Conservation (phyloP, 805 yeast genomes). For the Myxozyma neglecta region DNA sequence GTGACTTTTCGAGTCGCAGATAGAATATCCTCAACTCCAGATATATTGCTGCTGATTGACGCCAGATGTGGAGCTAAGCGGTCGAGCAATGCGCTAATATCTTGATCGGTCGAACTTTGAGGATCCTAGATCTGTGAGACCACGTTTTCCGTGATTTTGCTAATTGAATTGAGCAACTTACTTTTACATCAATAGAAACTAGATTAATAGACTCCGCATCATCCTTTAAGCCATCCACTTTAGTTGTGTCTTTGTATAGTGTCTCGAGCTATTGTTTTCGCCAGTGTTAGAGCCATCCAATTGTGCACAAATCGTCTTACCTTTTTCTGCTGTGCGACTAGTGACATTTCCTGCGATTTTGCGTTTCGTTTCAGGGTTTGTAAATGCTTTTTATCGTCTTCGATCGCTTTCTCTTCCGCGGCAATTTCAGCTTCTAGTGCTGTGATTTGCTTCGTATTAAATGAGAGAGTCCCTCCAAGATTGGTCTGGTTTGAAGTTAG, state of each 20-base stretch:
- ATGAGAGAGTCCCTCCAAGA: constrained; percentile 12
- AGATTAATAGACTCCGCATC: constrained; percentile 16
- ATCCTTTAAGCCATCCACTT: background rate
- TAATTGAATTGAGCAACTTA: background rate
- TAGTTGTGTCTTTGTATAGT: constrained; percentile 2
- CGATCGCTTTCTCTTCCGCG: constrained; percentile 13
- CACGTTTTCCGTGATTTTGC: background rate
- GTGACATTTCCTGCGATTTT: constrained; percentile 14
- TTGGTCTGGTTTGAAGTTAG: constrained; percentile 2
- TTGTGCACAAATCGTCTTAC: background rate
- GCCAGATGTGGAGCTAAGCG: constrained; percentile 17
- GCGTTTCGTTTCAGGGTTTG: constrained; percentile 19
- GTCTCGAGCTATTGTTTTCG: constrained; percentile 5
- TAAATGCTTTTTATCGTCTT: constrained; percentile 14
- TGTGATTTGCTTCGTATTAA: constrained; percentile 14
- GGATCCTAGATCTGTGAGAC: constrained; percentile 7
- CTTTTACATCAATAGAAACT: background rate
- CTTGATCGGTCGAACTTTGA: constrained; percentile 6
- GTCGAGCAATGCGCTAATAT: constrained; percentile 1
- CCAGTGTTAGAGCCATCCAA: background rate
- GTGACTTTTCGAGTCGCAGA: constrained; percentile 10
- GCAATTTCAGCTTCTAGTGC: constrained; percentile 20
- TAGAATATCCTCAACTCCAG: constrained; percentile 16
- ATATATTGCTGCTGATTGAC: constrained; percentile 11
- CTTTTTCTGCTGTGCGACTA: constrained; percentile 21